These are phyloP conservation scores for Phlyctochytrium arcticum DNA, from an alignment of 192 early-diverging fungal genomes.

Conservation along the genomic window DNA sequence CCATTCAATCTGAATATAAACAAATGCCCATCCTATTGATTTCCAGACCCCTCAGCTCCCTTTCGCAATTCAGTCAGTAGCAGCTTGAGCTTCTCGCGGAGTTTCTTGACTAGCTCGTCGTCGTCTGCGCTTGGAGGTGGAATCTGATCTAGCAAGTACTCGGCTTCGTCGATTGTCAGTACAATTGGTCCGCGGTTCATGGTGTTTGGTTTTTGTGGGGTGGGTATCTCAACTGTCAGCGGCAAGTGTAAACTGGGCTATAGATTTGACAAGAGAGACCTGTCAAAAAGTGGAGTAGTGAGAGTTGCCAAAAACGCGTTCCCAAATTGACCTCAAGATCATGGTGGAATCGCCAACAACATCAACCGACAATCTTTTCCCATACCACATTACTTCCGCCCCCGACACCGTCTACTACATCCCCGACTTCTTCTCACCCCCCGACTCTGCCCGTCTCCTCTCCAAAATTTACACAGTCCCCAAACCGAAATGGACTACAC, in stretches of 20 bases:
- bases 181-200: constrained; percentile 26
- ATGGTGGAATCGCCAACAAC: too few species aligned
- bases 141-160: constrained; percentile 24
- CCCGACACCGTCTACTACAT: constrained; percentile 26
- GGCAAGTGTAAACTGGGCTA: too few species aligned
- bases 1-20: too few species aligned
- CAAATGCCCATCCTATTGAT: neutral
- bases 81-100: constrained; percentile 23
- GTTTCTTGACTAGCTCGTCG: constrained; percentile 17
- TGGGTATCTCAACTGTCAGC: neutral
- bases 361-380: too few species aligned
- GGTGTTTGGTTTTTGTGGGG: neutral
- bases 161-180: constrained; percentile 31
- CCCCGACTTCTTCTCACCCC: constrained; percentile 21
- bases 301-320: too few species aligned
- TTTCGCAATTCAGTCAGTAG: constrained; percentile 17
- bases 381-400: too few species aligned
- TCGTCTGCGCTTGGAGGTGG: constrained; percentile 21
- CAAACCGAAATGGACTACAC: constrained; percentile 7
- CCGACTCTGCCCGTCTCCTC: constrained; percentile 18
- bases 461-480: constrained; percentile 15
- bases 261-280: too few species aligned
- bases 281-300: too few species aligned
- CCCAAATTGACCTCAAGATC: too few species aligned
- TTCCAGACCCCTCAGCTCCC: constrained; percentile 23